These are phyloP conservation scores for Yamadazyma phyllophila DNA, from an alignment of 805 yeast species.

Conservation along the genomic window DNA sequence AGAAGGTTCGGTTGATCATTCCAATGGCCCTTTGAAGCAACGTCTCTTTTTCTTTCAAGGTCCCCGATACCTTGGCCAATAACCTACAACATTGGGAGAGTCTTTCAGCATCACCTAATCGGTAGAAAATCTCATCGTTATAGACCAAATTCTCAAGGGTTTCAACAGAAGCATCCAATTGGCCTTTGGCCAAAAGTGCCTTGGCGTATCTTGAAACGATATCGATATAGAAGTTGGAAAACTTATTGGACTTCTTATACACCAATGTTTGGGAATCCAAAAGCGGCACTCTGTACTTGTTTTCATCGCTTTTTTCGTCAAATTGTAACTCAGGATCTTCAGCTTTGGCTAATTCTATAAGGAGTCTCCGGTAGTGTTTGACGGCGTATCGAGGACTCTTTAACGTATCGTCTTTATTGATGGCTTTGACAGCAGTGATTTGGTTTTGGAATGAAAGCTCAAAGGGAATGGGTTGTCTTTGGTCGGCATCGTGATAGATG, in stretches of 20 bases:
- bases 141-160: conserved; percentile 30
- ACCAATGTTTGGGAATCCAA: conserved; percentile 30
- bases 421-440: conserved; percentile 38
- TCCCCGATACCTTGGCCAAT: conserved; percentile 25
- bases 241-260: conserved; percentile 25
- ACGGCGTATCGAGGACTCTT: conserved; percentile 41
- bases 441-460: conserved; percentile 34
- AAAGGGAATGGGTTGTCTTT: conserved; percentile 39
- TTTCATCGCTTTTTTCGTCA: conserved; percentile 23
- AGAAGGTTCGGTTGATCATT: conserved; percentile 32
- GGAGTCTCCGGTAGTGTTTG: conserved; percentile 39
- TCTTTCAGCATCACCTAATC: conserved; percentile 40
- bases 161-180: conserved; percentile 27
- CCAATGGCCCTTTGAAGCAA: conserved; percentile 30
- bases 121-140: conserved; percentile 35
- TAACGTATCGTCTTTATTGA: conserved; percentile 43
- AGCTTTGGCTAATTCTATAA: conserved; percentile 32
- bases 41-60: conserved; percentile 18
- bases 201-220: conserved; percentile 40
- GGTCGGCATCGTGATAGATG: conserved; percentile 38
- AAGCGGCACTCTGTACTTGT: conserved; percentile 33
- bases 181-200: conserved; percentile 41
- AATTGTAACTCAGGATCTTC: conserved; percentile 24
- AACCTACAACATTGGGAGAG: conserved; percentile 40
- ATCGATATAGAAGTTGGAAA: conserved; percentile 43